Percentiles rank a stretch among this genome's conserved stretches.
phyloP scores from a whole-genome alignment of 495 filamentous ascomycete genomes.

The Aspergillus incahuasiensis region DNA sequence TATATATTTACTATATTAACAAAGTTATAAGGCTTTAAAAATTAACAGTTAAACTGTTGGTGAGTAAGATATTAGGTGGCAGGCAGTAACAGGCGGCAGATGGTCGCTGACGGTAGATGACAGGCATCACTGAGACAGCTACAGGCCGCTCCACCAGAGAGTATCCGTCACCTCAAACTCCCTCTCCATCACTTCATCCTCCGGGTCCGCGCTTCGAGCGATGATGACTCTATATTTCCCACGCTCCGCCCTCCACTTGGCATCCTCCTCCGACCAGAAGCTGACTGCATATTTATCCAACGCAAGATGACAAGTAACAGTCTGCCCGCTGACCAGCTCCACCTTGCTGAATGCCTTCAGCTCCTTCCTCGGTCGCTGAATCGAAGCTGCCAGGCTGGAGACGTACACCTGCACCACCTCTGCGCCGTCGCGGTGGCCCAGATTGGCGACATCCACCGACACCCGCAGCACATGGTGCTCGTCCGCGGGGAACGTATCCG shows the following conservation, averaged over 20 bases:
- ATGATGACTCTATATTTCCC: background rate
- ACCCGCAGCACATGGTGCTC: background rate
- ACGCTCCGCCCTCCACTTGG: background rate
- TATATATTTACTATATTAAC: too few relatives aligned
- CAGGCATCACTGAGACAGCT: too few relatives aligned
- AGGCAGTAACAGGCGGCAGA: too few relatives aligned
- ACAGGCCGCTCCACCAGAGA: too few relatives aligned
- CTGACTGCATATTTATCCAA: background rate
- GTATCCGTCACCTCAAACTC: background rate
- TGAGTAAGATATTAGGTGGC: too few relatives aligned
- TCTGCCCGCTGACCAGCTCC: slow-evolving; percentile 53
- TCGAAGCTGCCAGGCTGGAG: slow-evolving; percentile 27
- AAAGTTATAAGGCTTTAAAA: too few relatives aligned
- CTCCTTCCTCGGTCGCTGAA: slow-evolving; percentile 54
- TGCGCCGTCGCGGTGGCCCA: slow-evolving; percentile 56
- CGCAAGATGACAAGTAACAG: slow-evolving; percentile 24
- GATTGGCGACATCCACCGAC: slow-evolving; percentile 55
- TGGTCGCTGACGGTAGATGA: too few relatives aligned
- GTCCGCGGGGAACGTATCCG: background rate
- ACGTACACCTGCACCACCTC: slow-evolving; percentile 76
- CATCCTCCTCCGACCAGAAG: background rate
- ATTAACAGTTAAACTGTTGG: too few relatives aligned
- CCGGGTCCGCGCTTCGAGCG: background rate
- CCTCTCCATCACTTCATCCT: background rate
- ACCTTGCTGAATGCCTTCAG: slow-evolving; percentile 69